phyloP scores from a whole-genome alignment of 306 rosid species.

The Trifolium dubium region DNA sequence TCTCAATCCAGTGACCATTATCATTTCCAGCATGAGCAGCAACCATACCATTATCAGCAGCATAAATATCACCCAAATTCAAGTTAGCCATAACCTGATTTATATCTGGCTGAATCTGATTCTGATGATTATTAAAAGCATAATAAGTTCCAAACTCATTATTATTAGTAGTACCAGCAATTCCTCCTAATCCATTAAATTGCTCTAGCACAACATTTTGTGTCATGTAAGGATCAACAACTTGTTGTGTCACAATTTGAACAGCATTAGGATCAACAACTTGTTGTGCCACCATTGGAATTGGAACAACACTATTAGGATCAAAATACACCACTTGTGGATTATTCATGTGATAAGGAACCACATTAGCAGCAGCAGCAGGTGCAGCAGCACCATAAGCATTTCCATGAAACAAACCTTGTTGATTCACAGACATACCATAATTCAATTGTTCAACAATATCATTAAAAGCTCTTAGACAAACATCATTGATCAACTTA shows the following conservation, averaged over 20 bases:
- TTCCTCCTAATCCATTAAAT: background rate
- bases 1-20: background rate
- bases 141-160: too few species aligned
- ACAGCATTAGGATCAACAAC: background rate
- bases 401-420: background rate
- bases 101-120: background rate
- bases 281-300: background rate
- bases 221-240: too few species aligned
- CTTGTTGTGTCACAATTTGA: constrained; percentile 7
- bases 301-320: background rate
- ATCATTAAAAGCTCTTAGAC: constrained; percentile 57
- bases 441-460: constrained; percentile 39
- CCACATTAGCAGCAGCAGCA: background rate
- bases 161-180: too few species aligned
- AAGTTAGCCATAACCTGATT: constrained; percentile 33
- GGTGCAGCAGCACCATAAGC: background rate
- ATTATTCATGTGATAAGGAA: background rate
- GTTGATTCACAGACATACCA: background rate
- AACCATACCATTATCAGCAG: background rate
- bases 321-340: background rate
- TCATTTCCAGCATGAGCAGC: too few species aligned
- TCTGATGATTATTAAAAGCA: background rate
- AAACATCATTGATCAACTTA: constrained; percentile 42
- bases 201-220: too few species aligned
- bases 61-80: background rate